Evolutionary conservation across 805 yeast species (phyloP).

Genomic region (Wickerhamiella cacticola): DNA sequence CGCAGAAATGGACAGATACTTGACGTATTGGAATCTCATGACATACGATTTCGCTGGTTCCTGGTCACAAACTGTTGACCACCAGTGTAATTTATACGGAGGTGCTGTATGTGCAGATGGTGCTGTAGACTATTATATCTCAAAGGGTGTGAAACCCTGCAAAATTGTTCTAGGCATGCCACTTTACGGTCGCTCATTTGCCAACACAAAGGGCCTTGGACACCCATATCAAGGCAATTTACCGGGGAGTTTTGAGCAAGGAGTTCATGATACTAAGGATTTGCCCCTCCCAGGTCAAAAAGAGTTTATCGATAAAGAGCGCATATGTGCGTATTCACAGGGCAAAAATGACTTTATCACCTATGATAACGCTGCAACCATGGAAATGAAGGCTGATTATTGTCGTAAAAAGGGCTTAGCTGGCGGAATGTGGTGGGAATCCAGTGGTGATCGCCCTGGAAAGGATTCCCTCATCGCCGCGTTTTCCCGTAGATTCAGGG

Average conservation of each 20-base stretch:
- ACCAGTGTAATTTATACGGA: conserved; percentile 59
- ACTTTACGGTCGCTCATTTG: conserved; percentile 56
- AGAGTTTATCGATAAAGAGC: conserved; percentile 42
- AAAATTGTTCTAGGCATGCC: conserved; percentile 81
- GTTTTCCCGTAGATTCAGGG: conserved; percentile 13
- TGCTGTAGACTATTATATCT: conserved; percentile 37
- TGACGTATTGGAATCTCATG: conserved; percentile 78
- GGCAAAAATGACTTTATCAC: conserved; percentile 34
- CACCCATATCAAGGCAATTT: conserved; percentile 35
- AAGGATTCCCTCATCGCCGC: conserved; percentile 20
- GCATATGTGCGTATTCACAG: conserved; percentile 45
- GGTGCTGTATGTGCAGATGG: conserved; percentile 38
- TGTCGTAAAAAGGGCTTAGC: conserved; percentile 41
- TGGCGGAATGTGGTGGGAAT: conserved; percentile 96
- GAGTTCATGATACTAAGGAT: conserved; percentile 43
- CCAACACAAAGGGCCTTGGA: conserved; percentile 35
- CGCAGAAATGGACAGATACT: conserved; percentile 41
- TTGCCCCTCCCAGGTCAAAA: conserved; percentile 37
- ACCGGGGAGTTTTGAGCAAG: conserved; percentile 34
- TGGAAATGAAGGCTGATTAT: conserved; percentile 47
- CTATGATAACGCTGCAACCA: conserved; percentile 54
- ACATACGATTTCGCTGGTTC: conserved; percentile 77
- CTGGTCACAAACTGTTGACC: conserved; percentile 52
- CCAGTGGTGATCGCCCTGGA: conserved; percentile 51
- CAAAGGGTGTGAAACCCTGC: conserved; percentile 33